A percentile compares a stretch with the other conserved stretches of the same genome.
These are phyloP conservation scores for Cornus suecica DNA, from an alignment of 148 eudicot species.

Conservation along the genomic window DNA sequence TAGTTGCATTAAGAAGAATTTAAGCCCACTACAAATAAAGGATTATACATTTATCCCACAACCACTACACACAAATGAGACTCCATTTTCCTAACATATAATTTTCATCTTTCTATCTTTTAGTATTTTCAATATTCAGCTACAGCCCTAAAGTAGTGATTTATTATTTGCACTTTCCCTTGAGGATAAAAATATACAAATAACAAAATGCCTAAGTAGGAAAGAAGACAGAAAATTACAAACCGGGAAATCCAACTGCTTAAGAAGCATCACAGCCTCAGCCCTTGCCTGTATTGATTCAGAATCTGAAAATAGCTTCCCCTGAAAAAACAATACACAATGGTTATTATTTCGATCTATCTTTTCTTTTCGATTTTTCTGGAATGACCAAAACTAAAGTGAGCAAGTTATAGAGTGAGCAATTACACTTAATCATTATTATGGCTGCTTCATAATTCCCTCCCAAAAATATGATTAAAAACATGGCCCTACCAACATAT, in stretches of 20 bases:
- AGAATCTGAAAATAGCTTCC: slow-evolving; percentile 85
- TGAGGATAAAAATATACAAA: neutral
- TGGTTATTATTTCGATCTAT: neutral
- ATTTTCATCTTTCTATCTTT: neutral
- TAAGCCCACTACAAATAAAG: neutral
- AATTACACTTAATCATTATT: neutral
- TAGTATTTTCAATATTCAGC: neutral
- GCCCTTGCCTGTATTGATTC: slow-evolving; percentile 98
- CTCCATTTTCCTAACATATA: neutral
- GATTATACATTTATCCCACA: neutral
- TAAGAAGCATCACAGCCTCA: slow-evolving; percentile 98
- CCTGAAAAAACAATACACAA: slow-evolving; percentile 41
- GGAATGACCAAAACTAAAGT: neutral
- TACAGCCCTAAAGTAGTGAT: neutral
- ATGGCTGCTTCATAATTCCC: neutral
- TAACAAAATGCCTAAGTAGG: slow-evolving; percentile 7
- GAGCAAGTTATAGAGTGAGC: neutral
- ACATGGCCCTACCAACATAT: neutral
- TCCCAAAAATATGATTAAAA: neutral
- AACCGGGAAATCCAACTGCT: slow-evolving; percentile 95
- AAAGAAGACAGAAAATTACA: slow-evolving; percentile 26
- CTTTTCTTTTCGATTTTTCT: neutral
- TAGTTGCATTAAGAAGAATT: neutral
- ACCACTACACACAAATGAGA: neutral
- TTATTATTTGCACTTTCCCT: neutral